Base-by-base conservation (phyloP, 2,329 filamentous ascomycete species). In the Waltergamsia citrina region DNA sequence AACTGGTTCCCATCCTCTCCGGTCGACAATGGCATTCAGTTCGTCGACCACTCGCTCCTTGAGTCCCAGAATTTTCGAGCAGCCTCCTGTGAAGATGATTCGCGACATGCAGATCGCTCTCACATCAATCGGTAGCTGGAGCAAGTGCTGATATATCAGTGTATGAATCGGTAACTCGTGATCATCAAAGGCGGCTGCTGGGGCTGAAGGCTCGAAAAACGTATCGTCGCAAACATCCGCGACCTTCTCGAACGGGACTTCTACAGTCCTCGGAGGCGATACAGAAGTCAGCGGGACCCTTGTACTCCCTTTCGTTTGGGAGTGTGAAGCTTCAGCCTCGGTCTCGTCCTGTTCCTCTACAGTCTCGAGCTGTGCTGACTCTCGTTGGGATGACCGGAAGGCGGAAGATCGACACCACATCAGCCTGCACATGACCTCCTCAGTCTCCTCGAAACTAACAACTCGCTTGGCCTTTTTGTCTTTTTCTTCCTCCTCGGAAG, bases 71-170 rank as follows among this genome's bases (percentile, higher is more conserved):
- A 95, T 77, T 18, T 72, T 72, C 6, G 86, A 78, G 31, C 82
- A 82, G 3, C 86, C 86, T 21, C 92, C 92, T 0, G 81, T 81
- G 49, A 98, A 83, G 12, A 94, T 66, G 29, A 96, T 83, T 25
- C 90, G 82, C 2, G 87, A 79, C 78, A 95, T 92, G 55, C 90
- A 95, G 5, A 81, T 60, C 1, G 83, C 80, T 17, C 92, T 78
- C 4, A 88, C 78, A 54, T 98, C 92, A 4, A 90, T 62, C 0
- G 87, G 84, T 2, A 95, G 65, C 7, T 75, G 69, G 2, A 93
- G 65, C 2, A 98, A 69, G 24, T 78, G 72, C 34, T 74, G 72
- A 57, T 94, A 93, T 3, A 93, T 65, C 7, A 96, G 69, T 10
- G 78, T 52, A 33, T 84, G 85, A 2, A 96, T 49, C 0, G 90